Conservation (phyloP, 2,329 filamentous ascomycete genomes). For the Aspergillus fructus region DNA sequence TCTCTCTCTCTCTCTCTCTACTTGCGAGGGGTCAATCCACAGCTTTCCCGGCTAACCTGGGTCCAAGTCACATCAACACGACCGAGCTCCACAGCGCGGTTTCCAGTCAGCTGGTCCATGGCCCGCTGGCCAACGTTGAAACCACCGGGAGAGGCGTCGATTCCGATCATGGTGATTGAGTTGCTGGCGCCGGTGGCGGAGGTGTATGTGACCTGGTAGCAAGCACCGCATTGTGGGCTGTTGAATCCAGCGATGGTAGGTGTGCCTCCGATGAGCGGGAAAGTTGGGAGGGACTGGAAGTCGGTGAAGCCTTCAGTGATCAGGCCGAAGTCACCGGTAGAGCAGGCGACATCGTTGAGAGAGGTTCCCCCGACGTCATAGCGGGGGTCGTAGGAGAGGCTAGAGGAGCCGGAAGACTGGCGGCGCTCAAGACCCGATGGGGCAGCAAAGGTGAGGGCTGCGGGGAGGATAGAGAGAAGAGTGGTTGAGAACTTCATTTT, state of each 20-base stretch:
- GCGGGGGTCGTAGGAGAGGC: slow-evolving; percentile 69
- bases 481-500: slow-evolving; percentile 29
- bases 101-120: slow-evolving; percentile 51
- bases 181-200: slow-evolving; percentile 33
- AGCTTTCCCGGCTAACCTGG: slow-evolving; percentile 19
- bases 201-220: slow-evolving; percentile 52
- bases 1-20: too few relatives aligned
- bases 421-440: slow-evolving; percentile 20
- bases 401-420: slow-evolving; percentile 23
- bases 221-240: slow-evolving; percentile 51
- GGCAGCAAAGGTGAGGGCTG: slow-evolving; percentile 20
- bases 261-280: slow-evolving; percentile 52
- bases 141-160: slow-evolving; percentile 47
- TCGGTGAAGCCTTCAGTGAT: slow-evolving; percentile 34
- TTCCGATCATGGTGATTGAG: slow-evolving; percentile 49
- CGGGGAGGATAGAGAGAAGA: slow-evolving; percentile 22
- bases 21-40: slow-evolving; percentile 3
- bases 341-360: slow-evolving; percentile 53
- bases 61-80: slow-evolving; percentile 38
- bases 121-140: slow-evolving; percentile 52
- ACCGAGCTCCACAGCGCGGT: slow-evolving; percentile 45
- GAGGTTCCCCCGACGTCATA: slow-evolving; percentile 64
- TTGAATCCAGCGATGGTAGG: slow-evolving; percentile 50
- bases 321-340: slow-evolving; percentile 37
- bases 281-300: slow-evolving; percentile 46